A percentile compares a stretch with the other conserved stretches of the same genome.
Conservation (phyloP, 495 filamentous ascomycete genomes). For the Venustampulla echinocandica region DNA sequence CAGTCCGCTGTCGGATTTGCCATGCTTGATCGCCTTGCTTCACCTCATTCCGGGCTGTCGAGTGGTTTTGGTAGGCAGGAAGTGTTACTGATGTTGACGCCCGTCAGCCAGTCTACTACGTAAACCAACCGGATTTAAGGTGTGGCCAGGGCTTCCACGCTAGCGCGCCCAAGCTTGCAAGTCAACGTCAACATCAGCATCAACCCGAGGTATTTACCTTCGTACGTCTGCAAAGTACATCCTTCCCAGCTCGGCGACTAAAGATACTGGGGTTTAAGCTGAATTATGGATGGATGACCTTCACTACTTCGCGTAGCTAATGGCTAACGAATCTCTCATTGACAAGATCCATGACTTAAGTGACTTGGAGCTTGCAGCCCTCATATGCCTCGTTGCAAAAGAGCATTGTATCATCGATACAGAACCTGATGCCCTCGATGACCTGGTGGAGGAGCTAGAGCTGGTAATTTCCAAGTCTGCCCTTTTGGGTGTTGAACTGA, state of each 20-base stretch:
- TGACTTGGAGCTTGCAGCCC: constrained; percentile 79
- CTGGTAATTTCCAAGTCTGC: constrained; percentile 40
- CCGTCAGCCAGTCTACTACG: background rate
- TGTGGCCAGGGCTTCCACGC: constrained; percentile 13
- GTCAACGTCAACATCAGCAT: background rate
- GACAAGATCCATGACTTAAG: constrained; percentile 64
- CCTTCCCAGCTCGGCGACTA: too few relatives aligned
- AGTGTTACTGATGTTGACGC: background rate
- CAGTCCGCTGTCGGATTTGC: constrained; percentile 75
- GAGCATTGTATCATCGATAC: constrained; percentile 87
- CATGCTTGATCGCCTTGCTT: constrained; percentile 13
- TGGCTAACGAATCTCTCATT: constrained; percentile 53
- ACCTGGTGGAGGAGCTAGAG: constrained; percentile 61
- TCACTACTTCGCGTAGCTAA: constrained; percentile 25
- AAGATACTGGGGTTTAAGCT: too few relatives aligned
- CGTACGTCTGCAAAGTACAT: too few relatives aligned
- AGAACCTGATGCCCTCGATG: constrained; percentile 48
- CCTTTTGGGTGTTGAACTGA: background rate
- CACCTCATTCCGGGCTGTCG: constrained; percentile 13
- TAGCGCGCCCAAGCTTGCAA: background rate
- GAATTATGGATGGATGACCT: background rate
- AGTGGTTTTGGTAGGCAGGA: background rate
- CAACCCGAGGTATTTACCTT: too few relatives aligned
- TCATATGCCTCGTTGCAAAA: constrained; percentile 67
- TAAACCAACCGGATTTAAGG: constrained; percentile 8